phyloP scores from a whole-genome alignment of 352 stramenopile species.

The Globisporangium abappressorium region DNA sequence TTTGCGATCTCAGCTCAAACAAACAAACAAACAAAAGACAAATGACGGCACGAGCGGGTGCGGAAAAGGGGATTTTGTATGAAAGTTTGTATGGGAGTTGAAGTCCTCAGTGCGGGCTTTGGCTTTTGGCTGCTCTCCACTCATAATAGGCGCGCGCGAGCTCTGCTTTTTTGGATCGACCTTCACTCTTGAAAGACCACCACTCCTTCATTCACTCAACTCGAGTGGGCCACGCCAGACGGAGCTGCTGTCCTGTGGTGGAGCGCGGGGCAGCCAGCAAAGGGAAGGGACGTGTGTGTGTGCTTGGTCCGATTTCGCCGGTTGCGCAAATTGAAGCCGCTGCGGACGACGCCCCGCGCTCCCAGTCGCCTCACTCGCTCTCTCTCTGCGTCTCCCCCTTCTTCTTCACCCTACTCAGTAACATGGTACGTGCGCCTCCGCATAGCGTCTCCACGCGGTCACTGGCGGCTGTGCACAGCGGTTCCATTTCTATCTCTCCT shows the following conservation, averaged over 20 bases:
- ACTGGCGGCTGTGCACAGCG: too few relatives aligned
- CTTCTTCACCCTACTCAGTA: neutral
- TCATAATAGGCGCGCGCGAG: neutral
- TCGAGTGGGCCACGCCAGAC: neutral
- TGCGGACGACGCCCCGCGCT: neutral
- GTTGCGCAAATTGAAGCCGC: constrained; percentile 6
- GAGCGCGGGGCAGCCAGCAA: neutral
- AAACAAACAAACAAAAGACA: neutral
- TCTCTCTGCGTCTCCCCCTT: neutral
- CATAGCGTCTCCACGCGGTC: too few relatives aligned
- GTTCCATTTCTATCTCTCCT: neutral
- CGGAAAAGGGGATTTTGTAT: constrained; percentile 3
- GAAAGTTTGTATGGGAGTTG: constrained; percentile 6
- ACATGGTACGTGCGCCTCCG: neutral
- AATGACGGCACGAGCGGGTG: neutral
- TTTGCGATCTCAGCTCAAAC: constrained; percentile 12
- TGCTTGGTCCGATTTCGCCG: neutral
- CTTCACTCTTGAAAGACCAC: too few relatives aligned
- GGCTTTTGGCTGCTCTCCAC: constrained; percentile 5
- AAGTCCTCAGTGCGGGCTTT: constrained; percentile 1
- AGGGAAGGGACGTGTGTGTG: neutral
- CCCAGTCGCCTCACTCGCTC: neutral
- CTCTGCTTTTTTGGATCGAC: neutral
- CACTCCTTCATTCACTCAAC: too few relatives aligned
- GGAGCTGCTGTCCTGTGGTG: constrained; percentile 1